phyloP scores from a whole-genome alignment of 2,329 filamentous ascomycete species.

The Xylaria sp. region DNA sequence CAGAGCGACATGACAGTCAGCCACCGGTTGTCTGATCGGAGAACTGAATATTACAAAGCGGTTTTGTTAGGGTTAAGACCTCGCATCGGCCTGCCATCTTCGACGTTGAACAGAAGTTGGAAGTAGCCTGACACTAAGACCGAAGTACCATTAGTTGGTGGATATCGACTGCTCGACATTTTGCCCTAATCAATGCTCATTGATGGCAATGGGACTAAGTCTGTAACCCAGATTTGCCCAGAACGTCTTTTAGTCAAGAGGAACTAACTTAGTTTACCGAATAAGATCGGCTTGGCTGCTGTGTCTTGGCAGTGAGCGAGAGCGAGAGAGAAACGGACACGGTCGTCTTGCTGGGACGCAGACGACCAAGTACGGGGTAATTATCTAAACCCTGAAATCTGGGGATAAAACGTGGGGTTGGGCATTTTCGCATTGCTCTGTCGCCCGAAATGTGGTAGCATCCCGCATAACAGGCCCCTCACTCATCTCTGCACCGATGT shows the following conservation, averaged over 20 bases:
- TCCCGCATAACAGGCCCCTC: conserved; percentile 17
- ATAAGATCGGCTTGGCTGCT: conserved; percentile 14
- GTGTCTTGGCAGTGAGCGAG: neutral
- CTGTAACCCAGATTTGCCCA: neutral
- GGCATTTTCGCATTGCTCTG: conserved; percentile 12
- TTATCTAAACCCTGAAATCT: conserved; percentile 26
- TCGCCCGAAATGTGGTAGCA: conserved; percentile 23
- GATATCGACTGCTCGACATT: neutral
- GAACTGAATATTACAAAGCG: neutral
- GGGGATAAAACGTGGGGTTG: conserved; percentile 35
- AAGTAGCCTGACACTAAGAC: neutral
- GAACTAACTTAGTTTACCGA: neutral
- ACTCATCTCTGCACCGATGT: conserved; percentile 24
- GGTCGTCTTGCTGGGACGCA: conserved; percentile 3
- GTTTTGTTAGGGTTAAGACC: neutral
- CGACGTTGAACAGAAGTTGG: neutral
- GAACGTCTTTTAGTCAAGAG: neutral
- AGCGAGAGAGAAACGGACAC: neutral
- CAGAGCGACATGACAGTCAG: neutral
- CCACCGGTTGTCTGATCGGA: neutral
- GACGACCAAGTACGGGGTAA: conserved; percentile 23
- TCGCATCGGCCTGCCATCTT: conserved; percentile 7
- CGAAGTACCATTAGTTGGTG: neutral
- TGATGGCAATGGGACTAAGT: neutral
- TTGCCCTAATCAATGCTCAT: neutral